Conservation (phyloP, 2,329 filamentous ascomycete genomes). For the Fusarium dlaminii region DNA sequence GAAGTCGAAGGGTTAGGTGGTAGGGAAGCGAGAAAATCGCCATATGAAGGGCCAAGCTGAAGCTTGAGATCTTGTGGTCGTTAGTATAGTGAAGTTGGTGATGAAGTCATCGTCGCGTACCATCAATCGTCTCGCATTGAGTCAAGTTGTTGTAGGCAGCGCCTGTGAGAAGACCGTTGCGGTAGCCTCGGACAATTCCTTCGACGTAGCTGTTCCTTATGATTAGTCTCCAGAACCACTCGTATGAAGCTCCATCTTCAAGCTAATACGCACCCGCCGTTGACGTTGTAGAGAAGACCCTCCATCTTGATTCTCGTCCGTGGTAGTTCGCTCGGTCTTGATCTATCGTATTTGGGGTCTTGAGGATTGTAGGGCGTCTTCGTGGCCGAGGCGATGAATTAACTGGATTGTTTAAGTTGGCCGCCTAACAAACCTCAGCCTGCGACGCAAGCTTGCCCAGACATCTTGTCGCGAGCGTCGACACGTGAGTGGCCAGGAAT, state of each 20-base stretch:
- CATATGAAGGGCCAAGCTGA: slow-evolving; percentile 94
- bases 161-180: slow-evolving; percentile 89
- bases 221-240: slow-evolving; percentile 45
- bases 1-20: slow-evolving; percentile 98
- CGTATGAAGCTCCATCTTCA: slow-evolving; percentile 12
- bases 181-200: slow-evolving; percentile 96
- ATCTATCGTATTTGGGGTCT: background rate
- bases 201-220: slow-evolving; percentile 80
- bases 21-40: slow-evolving; percentile 93
- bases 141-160: slow-evolving; percentile 95
- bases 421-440: slow-evolving; percentile 41
- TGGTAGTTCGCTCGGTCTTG: slow-evolving; percentile 2
- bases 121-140: slow-evolving; percentile 97
- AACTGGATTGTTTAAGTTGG: slow-evolving; percentile 37
- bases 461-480: slow-evolving; percentile 28
- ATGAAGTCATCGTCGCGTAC: slow-evolving; percentile 58
- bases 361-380: slow-evolving; percentile 8
- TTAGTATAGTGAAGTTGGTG: slow-evolving; percentile 17
- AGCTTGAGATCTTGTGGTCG: slow-evolving; percentile 84
- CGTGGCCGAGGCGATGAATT: slow-evolving; percentile 28
- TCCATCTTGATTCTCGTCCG: slow-evolving; percentile 70
- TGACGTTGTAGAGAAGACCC: slow-evolving; percentile 92
- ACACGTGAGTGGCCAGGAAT: slow-evolving; percentile 43
- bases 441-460: slow-evolving; percentile 34
- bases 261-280: slow-evolving; percentile 75